A percentile compares a stretch with the other conserved stretches of the same genome.
Conservation (phyloP, 495 filamentous ascomycete species). For the Trichoderma parareesei region DNA sequence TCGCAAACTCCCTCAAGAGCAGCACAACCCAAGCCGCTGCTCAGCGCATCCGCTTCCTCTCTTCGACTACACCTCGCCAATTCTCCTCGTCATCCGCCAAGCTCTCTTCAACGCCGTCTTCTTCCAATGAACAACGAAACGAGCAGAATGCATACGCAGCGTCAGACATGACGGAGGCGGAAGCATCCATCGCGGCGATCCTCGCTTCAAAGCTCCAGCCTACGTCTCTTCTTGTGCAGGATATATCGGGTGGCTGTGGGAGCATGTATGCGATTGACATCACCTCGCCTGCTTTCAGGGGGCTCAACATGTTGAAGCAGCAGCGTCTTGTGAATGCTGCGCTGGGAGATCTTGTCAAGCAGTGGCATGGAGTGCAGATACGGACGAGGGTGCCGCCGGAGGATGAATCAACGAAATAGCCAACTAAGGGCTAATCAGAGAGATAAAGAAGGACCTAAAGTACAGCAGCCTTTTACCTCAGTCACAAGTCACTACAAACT, state of each 20-base stretch:
- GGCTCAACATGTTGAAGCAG: slow-evolving; percentile 59
- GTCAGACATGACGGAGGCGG: slow-evolving; percentile 33
- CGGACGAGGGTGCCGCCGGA: slow-evolving; percentile 43
- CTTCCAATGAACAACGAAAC: not conserved
- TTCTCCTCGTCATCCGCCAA: not conserved
- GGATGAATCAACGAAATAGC: slow-evolving; percentile 7
- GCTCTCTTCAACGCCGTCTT: not conserved
- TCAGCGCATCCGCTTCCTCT: not conserved
- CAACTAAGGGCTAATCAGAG: not conserved
- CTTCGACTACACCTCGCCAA: not conserved
- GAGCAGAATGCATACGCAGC: not conserved
- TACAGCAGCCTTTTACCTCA: no score
- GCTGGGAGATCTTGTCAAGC: slow-evolving; percentile 60
- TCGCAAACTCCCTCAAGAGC: not conserved
- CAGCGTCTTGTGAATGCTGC: slow-evolving; percentile 62
- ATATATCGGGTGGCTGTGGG: slow-evolving; percentile 71
- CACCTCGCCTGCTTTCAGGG: slow-evolving; percentile 54
- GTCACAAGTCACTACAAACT: no score
- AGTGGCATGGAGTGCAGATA: slow-evolving; percentile 70
- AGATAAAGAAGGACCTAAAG: no score
- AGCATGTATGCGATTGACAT: slow-evolving; percentile 73
- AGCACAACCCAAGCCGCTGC: not conserved
- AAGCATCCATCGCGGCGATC: slow-evolving; percentile 39
- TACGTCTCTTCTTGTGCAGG: slow-evolving; percentile 51
- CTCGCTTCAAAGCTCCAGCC: slow-evolving; percentile 35